Percentiles rank a stretch among this genome's conserved stretches.
Conservation (phyloP, 495 filamentous ascomycete species). For the Lophiotrema nucula region DNA sequence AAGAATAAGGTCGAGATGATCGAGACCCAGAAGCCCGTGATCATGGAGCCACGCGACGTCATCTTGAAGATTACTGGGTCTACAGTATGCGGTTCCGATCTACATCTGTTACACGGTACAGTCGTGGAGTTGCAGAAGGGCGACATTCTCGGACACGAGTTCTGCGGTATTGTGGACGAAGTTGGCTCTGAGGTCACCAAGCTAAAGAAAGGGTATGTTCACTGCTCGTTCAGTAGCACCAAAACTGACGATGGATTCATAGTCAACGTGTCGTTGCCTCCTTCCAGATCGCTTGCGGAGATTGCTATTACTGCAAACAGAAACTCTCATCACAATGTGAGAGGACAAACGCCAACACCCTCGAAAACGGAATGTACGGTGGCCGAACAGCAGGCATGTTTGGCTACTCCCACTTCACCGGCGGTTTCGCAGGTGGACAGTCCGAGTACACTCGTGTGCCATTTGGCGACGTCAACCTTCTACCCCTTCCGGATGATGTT, state of each 20-base stretch:
- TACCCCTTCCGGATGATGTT: constrained; percentile 75
- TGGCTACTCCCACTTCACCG: constrained; percentile 75
- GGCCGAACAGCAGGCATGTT: constrained; percentile 68
- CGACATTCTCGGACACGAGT: constrained; percentile 89
- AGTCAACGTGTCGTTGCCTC: constrained; percentile 74
- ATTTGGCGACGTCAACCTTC: constrained; percentile 76
- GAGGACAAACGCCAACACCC: constrained; percentile 69
- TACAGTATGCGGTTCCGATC: constrained; percentile 84
- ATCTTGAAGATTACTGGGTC: constrained; percentile 81
- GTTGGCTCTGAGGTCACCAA: constrained; percentile 61
- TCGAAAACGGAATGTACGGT: constrained; percentile 65
- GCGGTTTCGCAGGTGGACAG: constrained; percentile 87
- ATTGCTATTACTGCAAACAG: constrained; percentile 75
- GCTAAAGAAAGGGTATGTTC: constrained; percentile 54
- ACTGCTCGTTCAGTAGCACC: no score
- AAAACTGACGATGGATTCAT: background rate
- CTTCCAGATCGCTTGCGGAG: constrained; percentile 81
- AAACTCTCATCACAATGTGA: constrained; percentile 77
- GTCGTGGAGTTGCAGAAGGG: constrained; percentile 75
- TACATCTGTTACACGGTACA: constrained; percentile 73
- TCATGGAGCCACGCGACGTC: constrained; percentile 73
- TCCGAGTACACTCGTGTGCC: constrained; percentile 87
- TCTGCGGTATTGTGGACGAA: constrained; percentile 75
- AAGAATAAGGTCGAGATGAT: constrained; percentile 61
- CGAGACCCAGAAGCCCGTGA: constrained; percentile 64